Evolutionary conservation across 257 asterid genomes (phyloP), one percentile per base, ranked within the genome.

Genomic region (Echium plantagineum): DNA sequence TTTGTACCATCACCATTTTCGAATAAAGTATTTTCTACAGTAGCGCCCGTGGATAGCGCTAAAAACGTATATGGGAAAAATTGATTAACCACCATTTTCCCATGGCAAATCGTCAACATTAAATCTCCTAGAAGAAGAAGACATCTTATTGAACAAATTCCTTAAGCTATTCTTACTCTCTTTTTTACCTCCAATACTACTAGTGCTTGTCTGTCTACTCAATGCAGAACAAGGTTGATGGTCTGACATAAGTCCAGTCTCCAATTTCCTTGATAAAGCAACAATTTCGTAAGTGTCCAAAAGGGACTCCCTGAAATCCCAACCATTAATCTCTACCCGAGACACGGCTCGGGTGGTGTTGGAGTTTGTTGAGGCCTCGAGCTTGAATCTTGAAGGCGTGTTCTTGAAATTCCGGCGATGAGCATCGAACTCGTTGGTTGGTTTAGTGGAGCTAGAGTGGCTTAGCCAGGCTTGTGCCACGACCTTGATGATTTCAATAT

Each of bases 381-480:
- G 56, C 79, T 77, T 83, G 83, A 90, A 90, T 12, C 95, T 81
- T 21, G 83, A 78, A 0, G 95, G 94, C 74, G 22, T 80, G 31
- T 63, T 68, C 81, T 66, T 76, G 84, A 85, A 87, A 55, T 54
- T 75, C 21, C 54, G 63, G 32, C 83, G 63, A 52, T 52, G 80
- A 30, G 90, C 84, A 12, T 85, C 95, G 70, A 80, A 87, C 56
- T 90, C 98, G 0, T 80, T 75, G 0, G 80, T 51, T 3, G 79
- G 35, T 60, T 69, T 73, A 1, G 81, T 66, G 67, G 69, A 69
- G 67, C 72, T 62, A 46, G 84, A 80, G 57, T 78, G 94, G 58
- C 85, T 81, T 59, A 82, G 83, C 98, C 98, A 86, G 49, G 96
- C 94, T 55, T 90, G 96, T 58, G 96, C 96, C 48, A 83, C 98